Evolutionary conservation across 192 early-diverging fungal species (phyloP).

Genomic region (Coemansia sp.): DNA sequence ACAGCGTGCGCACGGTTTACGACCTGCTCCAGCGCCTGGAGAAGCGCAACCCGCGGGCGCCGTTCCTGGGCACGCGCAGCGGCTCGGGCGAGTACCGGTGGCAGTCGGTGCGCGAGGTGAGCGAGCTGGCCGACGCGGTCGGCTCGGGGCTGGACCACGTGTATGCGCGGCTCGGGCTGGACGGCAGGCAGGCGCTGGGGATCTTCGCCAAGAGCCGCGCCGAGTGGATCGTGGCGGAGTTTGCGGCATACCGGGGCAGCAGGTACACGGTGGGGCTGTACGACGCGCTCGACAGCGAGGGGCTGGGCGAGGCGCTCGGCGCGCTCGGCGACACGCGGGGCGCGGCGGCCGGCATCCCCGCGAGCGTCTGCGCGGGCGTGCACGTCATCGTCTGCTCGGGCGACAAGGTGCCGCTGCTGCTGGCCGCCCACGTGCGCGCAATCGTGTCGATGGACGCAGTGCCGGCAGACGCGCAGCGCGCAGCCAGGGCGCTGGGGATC

Average conservation of each 20-base stretch:
- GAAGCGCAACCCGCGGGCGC: constrained; percentile 53
- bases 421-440: constrained; percentile 61
- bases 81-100: constrained; percentile 60
- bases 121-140: constrained; percentile 58
- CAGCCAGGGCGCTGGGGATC: constrained; percentile 51
- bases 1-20: constrained; percentile 24
- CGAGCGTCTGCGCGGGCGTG: neutral
- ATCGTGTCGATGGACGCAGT: constrained; percentile 71
- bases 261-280: constrained; percentile 73
- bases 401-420: constrained; percentile 55
- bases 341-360: constrained; percentile 21
- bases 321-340: constrained; percentile 82
- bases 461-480: constrained; percentile 51
- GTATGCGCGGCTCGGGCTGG: constrained; percentile 46
- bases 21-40: constrained; percentile 44
- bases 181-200: constrained; percentile 45
- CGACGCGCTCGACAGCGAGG: constrained; percentile 84
- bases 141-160: constrained; percentile 66
- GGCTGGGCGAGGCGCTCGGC: constrained; percentile 78
- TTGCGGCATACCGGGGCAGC: constrained; percentile 59
- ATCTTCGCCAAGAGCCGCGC: constrained; percentile 72
- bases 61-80: constrained; percentile 65
- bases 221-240: constrained; percentile 70
- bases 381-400: constrained; percentile 60
- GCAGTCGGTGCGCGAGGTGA: constrained; percentile 64